phyloP scores from a whole-genome alignment of 768 basidiomycete species.

The Lactarius akahatsu region DNA sequence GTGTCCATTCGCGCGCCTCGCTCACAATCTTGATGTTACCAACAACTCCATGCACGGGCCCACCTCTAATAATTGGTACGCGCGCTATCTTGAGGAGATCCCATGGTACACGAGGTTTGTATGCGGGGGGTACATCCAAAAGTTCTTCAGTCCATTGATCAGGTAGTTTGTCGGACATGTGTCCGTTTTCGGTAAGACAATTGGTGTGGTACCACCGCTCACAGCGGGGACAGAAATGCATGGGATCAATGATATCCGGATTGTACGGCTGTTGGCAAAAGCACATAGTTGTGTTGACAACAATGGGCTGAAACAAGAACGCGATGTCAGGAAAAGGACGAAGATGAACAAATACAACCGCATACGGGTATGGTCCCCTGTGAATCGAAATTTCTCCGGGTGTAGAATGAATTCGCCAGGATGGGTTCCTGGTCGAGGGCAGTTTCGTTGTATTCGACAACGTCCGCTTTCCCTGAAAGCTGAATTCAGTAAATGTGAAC shows the following conservation, averaged over 20 bases:
- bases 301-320: neutral
- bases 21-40: slow-evolving; percentile 17
- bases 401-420: slow-evolving; percentile 10
- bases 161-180: neutral
- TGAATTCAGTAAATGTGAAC: neutral
- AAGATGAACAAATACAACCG: neutral
- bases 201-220: slow-evolving; percentile 15
- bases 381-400: slow-evolving; percentile 11
- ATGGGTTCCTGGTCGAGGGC: slow-evolving; percentile 15
- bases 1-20: slow-evolving; percentile 21
- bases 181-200: slow-evolving; percentile 6
- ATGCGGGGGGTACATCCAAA: neutral
- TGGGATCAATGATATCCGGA: neutral
- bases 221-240: slow-evolving; percentile 20
- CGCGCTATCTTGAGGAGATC: slow-evolving; percentile 15
- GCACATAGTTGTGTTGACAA: slow-evolving; percentile 1
- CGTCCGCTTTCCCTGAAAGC: slow-evolving; percentile 13
- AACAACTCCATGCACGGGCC: slow-evolving; percentile 3
- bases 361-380: neutral
- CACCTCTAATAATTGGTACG: slow-evolving; percentile 15
- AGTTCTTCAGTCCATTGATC: neutral
- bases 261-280: slow-evolving; percentile 9
- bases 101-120: neutral
- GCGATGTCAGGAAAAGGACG: neutral
- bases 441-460: slow-evolving; percentile 6